Evolutionary conservation across 2,329 filamentous ascomycete species (phyloP), one percentile per base, ranked within the genome.

Genomic region (Sclerotinia spermophila): DNA sequence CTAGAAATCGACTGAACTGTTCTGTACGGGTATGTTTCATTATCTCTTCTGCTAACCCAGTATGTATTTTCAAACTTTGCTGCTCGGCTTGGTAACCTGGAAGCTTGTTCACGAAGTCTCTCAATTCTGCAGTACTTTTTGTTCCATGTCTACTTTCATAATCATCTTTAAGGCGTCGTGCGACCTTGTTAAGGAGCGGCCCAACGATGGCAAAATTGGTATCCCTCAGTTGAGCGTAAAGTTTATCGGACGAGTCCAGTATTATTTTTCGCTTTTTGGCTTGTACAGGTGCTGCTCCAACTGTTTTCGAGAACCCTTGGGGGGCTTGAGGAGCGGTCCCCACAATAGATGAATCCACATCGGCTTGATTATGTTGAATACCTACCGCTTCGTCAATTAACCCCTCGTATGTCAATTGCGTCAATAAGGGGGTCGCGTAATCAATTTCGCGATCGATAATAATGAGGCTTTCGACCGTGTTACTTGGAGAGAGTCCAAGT

Each of bases 161-260:
- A 78, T 97, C 94, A 75, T 84, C 92, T 77, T 92, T 92, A 35
- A 99, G 84, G 19, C 95, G 90, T 42, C 94, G 89, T 6, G 96
- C 96, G 19, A 96, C 92, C 79, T 94, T 95, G 81, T 97, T 97
- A 72, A 99, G 85, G 13, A 96, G 83, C 67, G 89, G 90, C 21
- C 96, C 96, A 53, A 99, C 94, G 69, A 97, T 94, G 48, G 94
- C 95, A 80, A 98, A 99, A 79, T 99, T 99, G 55, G 92, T 90
- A 79, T 98, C 93, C 70, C 95, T 90, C 5, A 99, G 84, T 75
- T 96, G 92, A 62, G 90, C 89, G 79, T 95, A 99, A 17, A 99
- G 85, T 74, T 92, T 92, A 79, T 99, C 96, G 21, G 91, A 93
- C 3, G 92, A 92, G 79, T 98, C 95, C 1, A 99, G 86, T 77